These are phyloP conservation scores for Pseudomicrostroma phylloplanum DNA, from an alignment of 1,284 basidiomycete species.

Conservation along the genomic window DNA sequence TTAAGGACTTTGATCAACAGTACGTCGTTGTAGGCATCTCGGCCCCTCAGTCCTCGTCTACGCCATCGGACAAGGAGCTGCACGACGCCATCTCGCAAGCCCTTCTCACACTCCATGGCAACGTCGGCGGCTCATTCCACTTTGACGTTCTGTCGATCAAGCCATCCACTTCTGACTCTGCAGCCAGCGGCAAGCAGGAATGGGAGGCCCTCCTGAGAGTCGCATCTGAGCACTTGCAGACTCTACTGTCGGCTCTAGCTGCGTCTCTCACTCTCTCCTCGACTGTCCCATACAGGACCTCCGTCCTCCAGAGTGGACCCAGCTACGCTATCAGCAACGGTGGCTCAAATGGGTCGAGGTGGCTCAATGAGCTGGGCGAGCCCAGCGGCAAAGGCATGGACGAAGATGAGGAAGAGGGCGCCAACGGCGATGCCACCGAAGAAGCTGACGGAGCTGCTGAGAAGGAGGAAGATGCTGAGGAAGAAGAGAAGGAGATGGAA, in stretches of 20 bases:
- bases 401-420: constrained; percentile 25
- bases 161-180: not conserved
- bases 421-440: constrained; percentile 50
- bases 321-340: not conserved
- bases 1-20: not conserved
- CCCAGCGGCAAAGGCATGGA: not conserved
- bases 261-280: not conserved
- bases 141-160: constrained; percentile 6
- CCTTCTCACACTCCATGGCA: not conserved
- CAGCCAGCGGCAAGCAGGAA: constrained; percentile 14
- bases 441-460: constrained; percentile 37
- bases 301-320: not conserved
- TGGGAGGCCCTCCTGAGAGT: constrained; percentile 15
- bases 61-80: not conserved
- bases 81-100: not conserved
- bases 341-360: not conserved
- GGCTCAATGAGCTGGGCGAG: not conserved
- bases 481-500: constrained; percentile 43
- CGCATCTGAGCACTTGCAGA: not conserved
- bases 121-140: not conserved
- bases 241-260: not conserved
- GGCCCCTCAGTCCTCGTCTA: not conserved
- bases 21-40: not conserved
- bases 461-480: constrained; percentile 52
- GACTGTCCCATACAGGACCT: not conserved